phyloP scores from a whole-genome alignment of 2,329 filamentous ascomycete genomes.

The Aspergillus puulaauensis region DNA sequence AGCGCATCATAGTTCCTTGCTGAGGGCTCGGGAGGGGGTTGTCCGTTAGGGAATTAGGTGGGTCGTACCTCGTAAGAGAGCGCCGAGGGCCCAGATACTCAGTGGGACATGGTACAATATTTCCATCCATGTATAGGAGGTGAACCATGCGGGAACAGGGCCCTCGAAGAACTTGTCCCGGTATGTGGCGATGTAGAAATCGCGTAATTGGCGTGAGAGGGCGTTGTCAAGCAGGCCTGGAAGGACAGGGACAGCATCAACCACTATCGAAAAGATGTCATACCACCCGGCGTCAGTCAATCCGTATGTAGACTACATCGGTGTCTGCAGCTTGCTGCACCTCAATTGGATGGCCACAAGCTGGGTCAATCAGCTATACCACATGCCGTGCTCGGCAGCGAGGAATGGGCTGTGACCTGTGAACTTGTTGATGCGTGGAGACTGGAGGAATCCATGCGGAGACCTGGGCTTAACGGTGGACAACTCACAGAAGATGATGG shows the following conservation, averaged over 20 bases:
- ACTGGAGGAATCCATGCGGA: constrained; percentile 1
- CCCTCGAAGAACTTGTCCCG: constrained; percentile 63
- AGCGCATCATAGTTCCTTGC: not conserved
- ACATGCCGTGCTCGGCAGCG: not conserved
- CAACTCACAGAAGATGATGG: constrained; percentile 58
- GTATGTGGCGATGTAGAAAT: constrained; percentile 61
- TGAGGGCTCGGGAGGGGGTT: not conserved
- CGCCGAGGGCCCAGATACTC: constrained; percentile 60
- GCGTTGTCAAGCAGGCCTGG: constrained; percentile 51
- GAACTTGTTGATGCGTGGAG: not conserved
- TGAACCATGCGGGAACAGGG: constrained; percentile 59
- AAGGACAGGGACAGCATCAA: constrained; percentile 62
- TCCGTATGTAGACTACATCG: not conserved
- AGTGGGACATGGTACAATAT: constrained; percentile 61
- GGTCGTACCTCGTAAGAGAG: constrained; percentile 49
- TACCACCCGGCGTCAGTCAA: constrained; percentile 6
- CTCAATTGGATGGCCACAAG: not conserved
- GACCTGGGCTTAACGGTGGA: not conserved
- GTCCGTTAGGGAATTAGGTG: not conserved
- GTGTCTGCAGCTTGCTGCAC: not conserved
- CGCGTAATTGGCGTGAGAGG: constrained; percentile 51
- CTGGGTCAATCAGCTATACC: not conserved
- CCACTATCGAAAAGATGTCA: constrained; percentile 41
- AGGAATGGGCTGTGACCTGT: not conserved
- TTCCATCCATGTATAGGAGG: constrained; percentile 58